Conservation (phyloP, 2,329 filamentous ascomycete species). For the Microdochium paspali region DNA sequence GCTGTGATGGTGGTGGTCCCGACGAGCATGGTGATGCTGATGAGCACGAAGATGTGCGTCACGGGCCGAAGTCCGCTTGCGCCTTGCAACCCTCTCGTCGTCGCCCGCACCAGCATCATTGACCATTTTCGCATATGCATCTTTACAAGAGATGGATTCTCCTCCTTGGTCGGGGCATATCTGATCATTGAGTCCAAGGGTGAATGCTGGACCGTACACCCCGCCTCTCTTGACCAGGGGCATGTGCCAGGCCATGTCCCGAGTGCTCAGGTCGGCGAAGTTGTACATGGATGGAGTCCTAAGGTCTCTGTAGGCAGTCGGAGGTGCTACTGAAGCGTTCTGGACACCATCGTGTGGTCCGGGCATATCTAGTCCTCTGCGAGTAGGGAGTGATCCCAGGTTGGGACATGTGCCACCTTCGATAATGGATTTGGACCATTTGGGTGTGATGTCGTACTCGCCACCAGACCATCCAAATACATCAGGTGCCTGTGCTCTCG, state of each 20-base stretch:
- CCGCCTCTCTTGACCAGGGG: constrained; percentile 5
- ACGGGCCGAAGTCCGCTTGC: no score
- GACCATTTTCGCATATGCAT: no score
- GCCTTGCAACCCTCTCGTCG: no score
- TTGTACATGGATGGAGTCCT: no score
- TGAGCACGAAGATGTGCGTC: no score
- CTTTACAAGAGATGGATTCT: no score
- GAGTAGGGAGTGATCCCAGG: constrained; percentile 7
- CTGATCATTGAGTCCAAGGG: constrained; percentile 2
- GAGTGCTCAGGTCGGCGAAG: background rate
- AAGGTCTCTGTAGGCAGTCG: background rate
- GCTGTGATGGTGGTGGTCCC: no score
- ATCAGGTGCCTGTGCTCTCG: constrained; percentile 6
- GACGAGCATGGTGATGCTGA: no score
- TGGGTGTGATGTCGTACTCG: constrained; percentile 5
- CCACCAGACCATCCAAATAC: constrained; percentile 8
- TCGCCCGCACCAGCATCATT: no score
- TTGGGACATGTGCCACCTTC: constrained; percentile 8
- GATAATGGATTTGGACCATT: constrained; percentile 7
- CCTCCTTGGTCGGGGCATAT: constrained; percentile 4
- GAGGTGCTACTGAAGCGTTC: background rate
- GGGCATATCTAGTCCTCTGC: constrained; percentile 3
- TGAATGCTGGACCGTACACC: constrained; percentile 6
- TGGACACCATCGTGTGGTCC: background rate
- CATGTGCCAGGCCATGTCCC: background rate